Evolutionary conservation across 768 basidiomycete genomes (phyloP).

Genomic region (Ephemerocybe angulata): DNA sequence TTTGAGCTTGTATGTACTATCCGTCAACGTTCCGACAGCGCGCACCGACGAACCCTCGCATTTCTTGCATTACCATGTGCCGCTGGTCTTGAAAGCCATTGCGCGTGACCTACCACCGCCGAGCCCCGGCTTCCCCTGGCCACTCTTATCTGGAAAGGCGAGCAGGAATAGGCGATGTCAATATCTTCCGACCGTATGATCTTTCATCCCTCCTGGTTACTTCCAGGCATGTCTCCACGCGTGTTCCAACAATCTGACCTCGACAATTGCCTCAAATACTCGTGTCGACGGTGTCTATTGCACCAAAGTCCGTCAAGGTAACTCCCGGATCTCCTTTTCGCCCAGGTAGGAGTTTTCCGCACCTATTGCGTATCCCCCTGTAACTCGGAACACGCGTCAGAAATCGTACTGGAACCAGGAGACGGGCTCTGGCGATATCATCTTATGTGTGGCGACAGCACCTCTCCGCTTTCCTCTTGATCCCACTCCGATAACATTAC

Average conservation of each 20-base stretch:
- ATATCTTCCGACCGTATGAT: too few species aligned
- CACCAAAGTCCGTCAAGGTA: too few species aligned
- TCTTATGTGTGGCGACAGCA: neutral
- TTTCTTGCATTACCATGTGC: neutral
- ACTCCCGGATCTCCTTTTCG: too few species aligned
- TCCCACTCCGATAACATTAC: slow-evolving; percentile 4
- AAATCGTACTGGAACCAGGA: slow-evolving; percentile 1
- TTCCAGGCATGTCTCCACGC: too few species aligned
- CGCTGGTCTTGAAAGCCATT: neutral
- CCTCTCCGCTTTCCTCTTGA: neutral
- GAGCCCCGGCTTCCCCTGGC: too few species aligned
- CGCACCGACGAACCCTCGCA: neutral
- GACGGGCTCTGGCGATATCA: neutral
- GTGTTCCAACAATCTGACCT: too few species aligned
- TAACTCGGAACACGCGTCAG: neutral
- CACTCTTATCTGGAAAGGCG: too few species aligned
- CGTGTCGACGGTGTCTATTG: too few species aligned
- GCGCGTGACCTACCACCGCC: neutral
- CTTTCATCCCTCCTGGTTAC: too few species aligned
- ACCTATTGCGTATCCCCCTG: too few species aligned
- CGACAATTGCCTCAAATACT: too few species aligned
- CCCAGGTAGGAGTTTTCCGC: neutral
- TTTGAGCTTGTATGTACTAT: neutral
- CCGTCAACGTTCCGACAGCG: neutral
- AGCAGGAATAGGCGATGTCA: too few species aligned